phyloP scores from a whole-genome alignment of 148 eudicot genomes.

The Bassia scoparia region DNA sequence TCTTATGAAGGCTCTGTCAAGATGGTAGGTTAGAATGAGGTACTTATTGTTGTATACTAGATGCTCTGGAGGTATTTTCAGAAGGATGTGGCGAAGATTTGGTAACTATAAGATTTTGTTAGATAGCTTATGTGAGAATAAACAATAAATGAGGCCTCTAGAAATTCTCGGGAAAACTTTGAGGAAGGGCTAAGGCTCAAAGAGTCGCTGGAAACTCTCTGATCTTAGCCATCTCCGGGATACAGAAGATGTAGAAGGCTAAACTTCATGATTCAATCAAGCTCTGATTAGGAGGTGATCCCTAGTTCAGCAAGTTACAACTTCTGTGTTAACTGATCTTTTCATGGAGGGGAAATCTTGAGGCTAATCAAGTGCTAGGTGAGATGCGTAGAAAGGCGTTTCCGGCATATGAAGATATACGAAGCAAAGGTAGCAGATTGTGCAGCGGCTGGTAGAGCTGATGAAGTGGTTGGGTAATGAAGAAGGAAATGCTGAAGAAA shows the following conservation, averaged over 20 bases:
- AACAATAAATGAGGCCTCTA: slow-evolving; percentile 63
- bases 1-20: slow-evolving; percentile 73
- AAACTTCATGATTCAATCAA: slow-evolving; percentile 55
- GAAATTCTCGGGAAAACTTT: slow-evolving; percentile 65
- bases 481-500: slow-evolving; percentile 57
- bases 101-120: slow-evolving; percentile 62
- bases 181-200: slow-evolving; percentile 67
- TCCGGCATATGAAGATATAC: slow-evolving; percentile 38
- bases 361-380: slow-evolving; percentile 54
- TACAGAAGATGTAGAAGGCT: slow-evolving; percentile 35
- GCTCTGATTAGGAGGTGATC: slow-evolving; percentile 65
- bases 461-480: slow-evolving; percentile 60
- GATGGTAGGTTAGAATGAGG: slow-evolving; percentile 74
- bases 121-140: slow-evolving; percentile 61
- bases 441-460: slow-evolving; percentile 44
- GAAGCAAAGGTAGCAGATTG: slow-evolving; percentile 62
- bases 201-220: slow-evolving; percentile 41
- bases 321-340: slow-evolving; percentile 58
- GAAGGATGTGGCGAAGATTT: slow-evolving; percentile 84
- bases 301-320: slow-evolving; percentile 67
- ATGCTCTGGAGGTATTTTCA: slow-evolving; percentile 88
- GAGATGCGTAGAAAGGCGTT: slow-evolving; percentile 64
- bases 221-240: slow-evolving; percentile 42
- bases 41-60: slow-evolving; percentile 73
- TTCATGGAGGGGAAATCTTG: slow-evolving; percentile 58